Percentiles rank a stretch among this genome's conserved stretches.
Conservation (phyloP, 495 filamentous ascomycete genomes). For the Xylaria bambusicola region DNA sequence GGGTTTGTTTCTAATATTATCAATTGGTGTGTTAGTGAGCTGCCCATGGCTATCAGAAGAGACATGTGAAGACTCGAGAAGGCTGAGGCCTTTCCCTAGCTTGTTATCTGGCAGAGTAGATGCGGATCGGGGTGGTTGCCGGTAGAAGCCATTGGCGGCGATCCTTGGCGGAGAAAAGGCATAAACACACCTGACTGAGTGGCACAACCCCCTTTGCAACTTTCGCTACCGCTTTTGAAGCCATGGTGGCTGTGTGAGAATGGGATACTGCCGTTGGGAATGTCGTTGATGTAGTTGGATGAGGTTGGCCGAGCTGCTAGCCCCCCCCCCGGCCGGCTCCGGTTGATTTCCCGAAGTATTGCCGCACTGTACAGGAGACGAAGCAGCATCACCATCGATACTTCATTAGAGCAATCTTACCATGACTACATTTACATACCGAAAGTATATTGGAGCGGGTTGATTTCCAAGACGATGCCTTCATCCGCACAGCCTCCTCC, state of each 20-base stretch:
- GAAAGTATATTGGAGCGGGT: no score
- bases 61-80: neutral
- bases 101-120: neutral
- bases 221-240: constrained; percentile 56
- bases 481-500: no score
- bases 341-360: constrained; percentile 27
- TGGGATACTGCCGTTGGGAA: constrained; percentile 19
- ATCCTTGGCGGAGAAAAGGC: neutral
- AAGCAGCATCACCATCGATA: no score
- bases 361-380: constrained; percentile 25
- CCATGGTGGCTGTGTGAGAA: constrained; percentile 45
- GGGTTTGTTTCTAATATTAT: constrained; percentile 83
- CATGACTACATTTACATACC: neutral
- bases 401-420: no score
- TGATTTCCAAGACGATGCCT: no score
- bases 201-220: constrained; percentile 47
- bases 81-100: neutral
- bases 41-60: neutral
- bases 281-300: constrained; percentile 22
- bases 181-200: constrained; percentile 46
- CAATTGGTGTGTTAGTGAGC: neutral
- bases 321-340: neutral
- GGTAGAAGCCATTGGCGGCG: neutral
- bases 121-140: neutral
- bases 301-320: constrained; percentile 20